These are phyloP conservation scores for Wallacemonas sp. DNA, from an alignment of 208 protist species.

Conservation along the genomic window DNA sequence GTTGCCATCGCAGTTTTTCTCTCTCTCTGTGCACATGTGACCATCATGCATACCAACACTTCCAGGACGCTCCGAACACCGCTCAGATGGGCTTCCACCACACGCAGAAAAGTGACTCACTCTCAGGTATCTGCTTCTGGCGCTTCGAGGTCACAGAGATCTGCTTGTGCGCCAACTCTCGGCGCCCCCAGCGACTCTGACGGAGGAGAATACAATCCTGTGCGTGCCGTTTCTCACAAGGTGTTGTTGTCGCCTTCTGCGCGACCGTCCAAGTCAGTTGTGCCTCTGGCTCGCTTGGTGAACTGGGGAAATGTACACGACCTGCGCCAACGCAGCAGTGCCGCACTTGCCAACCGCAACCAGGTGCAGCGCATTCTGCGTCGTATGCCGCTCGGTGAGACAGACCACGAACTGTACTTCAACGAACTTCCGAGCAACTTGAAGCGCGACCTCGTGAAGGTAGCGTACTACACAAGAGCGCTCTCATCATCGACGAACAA, in stretches of 20 bases:
- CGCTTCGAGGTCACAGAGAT: too few relatives aligned
- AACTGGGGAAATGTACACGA: background rate
- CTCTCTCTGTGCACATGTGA: too few relatives aligned
- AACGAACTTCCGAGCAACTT: conserved; percentile 50
- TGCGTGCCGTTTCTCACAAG: too few relatives aligned
- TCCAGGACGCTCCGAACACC: too few relatives aligned
- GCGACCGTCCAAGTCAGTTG: background rate
- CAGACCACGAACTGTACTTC: conserved; percentile 23
- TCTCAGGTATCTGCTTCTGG: too few relatives aligned
- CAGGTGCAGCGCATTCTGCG: conserved; percentile 47
- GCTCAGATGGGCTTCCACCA: too few relatives aligned
- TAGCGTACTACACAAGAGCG: background rate
- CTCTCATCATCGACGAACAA: background rate
- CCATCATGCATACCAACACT: too few relatives aligned
- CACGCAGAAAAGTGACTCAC: too few relatives aligned
- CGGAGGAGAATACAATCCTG: too few relatives aligned
- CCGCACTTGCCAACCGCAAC: conserved; percentile 11
- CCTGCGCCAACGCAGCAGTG: background rate
- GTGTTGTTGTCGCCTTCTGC: background rate
- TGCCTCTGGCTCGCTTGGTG: background rate
- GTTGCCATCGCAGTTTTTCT: too few relatives aligned
- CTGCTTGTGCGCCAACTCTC: too few relatives aligned
- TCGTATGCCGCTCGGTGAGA: conserved; percentile 35
- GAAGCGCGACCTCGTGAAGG: conserved; percentile 24
- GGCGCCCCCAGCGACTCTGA: too few relatives aligned